phyloP scores from a whole-genome alignment of 2,329 filamentous ascomycete genomes.

The Sporothrix brunneoviolacea region DNA sequence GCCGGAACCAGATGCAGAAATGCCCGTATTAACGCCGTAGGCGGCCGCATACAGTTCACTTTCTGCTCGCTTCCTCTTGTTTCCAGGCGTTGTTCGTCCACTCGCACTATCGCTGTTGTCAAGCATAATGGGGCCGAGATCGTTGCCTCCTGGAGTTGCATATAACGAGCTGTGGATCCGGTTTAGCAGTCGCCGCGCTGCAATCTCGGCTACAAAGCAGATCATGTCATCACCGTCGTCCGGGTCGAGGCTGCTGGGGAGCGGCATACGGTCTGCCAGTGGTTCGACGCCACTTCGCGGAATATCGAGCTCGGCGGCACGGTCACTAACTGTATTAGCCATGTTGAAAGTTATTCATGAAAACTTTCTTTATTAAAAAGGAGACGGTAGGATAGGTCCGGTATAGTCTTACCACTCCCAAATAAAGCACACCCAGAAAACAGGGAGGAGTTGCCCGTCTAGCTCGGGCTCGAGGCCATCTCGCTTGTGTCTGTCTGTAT shows the following conservation, averaged over 20 bases:
- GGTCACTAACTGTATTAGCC: slow-evolving; percentile 44
- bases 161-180: slow-evolving; percentile 37
- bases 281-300: slow-evolving; percentile 32
- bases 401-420: slow-evolving; percentile 63
- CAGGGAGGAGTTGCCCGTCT: slow-evolving; percentile 46
- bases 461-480: slow-evolving; percentile 10
- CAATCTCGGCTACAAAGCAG: slow-evolving; percentile 36
- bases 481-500: not conserved
- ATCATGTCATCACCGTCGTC: slow-evolving; percentile 30
- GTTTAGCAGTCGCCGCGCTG: slow-evolving; percentile 35
- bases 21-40: too few relatives aligned
- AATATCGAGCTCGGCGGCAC: slow-evolving; percentile 56
- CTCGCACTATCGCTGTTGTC: slow-evolving; percentile 15
- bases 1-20: not conserved
- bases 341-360: not conserved
- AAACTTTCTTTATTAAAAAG: too few relatives aligned
- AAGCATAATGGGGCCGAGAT: slow-evolving; percentile 16
- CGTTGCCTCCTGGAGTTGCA: slow-evolving; percentile 21
- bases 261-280: slow-evolving; percentile 29
- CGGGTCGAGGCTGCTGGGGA: slow-evolving; percentile 27
- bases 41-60: not conserved
- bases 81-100: not conserved
- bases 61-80: slow-evolving; percentile 9
- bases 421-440: slow-evolving; percentile 67
- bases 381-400: too few relatives aligned